Conservation (phyloP, 768 basidiomycete genomes). For the Kwoniella heveanensis region DNA sequence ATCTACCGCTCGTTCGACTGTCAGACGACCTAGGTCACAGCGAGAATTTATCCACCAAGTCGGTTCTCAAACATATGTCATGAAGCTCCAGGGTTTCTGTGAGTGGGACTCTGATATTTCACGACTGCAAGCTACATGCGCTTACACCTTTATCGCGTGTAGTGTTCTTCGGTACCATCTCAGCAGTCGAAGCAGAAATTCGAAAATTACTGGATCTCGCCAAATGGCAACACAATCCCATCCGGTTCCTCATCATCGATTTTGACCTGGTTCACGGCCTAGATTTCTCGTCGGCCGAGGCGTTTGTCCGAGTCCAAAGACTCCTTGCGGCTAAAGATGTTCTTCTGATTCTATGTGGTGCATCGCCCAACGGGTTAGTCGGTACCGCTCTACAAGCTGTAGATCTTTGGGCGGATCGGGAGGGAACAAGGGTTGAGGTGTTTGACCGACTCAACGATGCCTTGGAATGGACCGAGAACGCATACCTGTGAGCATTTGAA, state of each 20-base stretch:
- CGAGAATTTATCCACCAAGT: constrained; percentile 88
- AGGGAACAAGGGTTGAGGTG: constrained; percentile 75
- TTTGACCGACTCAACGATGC: constrained; percentile 84
- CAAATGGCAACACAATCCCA: constrained; percentile 71
- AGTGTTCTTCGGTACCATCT: constrained; percentile 71
- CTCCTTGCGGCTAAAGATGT: constrained; percentile 74
- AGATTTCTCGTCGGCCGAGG: constrained; percentile 93
- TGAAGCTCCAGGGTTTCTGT: constrained; percentile 75
- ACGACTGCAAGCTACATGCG: not conserved
- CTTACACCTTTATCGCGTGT: not conserved
- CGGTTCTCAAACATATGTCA: constrained; percentile 83
- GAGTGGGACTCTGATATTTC: constrained; percentile 58
- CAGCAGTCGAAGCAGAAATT: constrained; percentile 83
- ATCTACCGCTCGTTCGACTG: constrained; percentile 81
- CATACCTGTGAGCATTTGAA: constrained; percentile 68
- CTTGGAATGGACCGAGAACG: constrained; percentile 97
- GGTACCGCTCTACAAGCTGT: constrained; percentile 76
- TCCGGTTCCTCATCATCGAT: constrained; percentile 88
- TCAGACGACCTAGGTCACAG: constrained; percentile 83
- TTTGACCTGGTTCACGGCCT: constrained; percentile 82
- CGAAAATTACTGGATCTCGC: constrained; percentile 71
- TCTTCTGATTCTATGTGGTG: constrained; percentile 84
- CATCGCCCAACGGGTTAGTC: constrained; percentile 63
- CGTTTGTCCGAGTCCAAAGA: constrained; percentile 86
- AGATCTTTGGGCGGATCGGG: constrained; percentile 65